phyloP scores from a whole-genome alignment of 805 yeast species.

The Myxozyma melibiosi region DNA sequence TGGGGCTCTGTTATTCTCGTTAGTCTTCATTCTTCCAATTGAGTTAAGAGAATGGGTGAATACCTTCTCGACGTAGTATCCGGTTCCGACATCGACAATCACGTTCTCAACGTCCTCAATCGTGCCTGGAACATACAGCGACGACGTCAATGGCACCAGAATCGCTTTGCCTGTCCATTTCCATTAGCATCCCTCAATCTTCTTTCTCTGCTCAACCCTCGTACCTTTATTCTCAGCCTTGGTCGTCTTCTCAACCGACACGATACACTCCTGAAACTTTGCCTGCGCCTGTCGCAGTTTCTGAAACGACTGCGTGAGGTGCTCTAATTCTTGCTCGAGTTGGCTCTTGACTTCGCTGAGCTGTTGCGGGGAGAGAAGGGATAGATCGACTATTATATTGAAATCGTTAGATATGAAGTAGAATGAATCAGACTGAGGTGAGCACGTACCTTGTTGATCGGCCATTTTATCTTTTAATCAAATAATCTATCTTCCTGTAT shows the following conservation, averaged over 20 bases:
- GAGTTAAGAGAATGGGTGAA: not conserved
- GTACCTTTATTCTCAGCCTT: slow-evolving; percentile 45
- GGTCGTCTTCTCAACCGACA: slow-evolving; percentile 62
- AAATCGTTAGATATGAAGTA: not conserved
- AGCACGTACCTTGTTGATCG: not conserved
- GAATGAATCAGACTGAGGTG: not conserved
- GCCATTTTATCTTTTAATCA: not conserved
- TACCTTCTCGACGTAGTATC: slow-evolving; percentile 83
- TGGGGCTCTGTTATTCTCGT: slow-evolving; percentile 43
- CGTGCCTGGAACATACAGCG: slow-evolving; percentile 86
- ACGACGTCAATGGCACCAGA: slow-evolving; percentile 84
- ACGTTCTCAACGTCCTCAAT: slow-evolving; percentile 66
- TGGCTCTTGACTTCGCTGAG: slow-evolving; percentile 78
- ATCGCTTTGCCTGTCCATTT: slow-evolving; percentile 50
- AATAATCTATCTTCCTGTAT: not conserved
- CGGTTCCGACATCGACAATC: slow-evolving; percentile 94
- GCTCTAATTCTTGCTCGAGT: slow-evolving; percentile 82
- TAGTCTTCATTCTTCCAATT: not conserved
- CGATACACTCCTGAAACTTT: slow-evolving; percentile 79
- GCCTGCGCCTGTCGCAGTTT: slow-evolving; percentile 81
- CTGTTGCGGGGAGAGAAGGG: slow-evolving; percentile 78
- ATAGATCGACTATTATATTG: slow-evolving; percentile 56
- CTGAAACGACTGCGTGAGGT: slow-evolving; percentile 77
- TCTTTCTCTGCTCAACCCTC: slow-evolving; percentile 6
- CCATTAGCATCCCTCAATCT: not conserved